Base-by-base conservation (phyloP, 2,329 filamentous ascomycete species). In the Apiospora phragmitis region DNA sequence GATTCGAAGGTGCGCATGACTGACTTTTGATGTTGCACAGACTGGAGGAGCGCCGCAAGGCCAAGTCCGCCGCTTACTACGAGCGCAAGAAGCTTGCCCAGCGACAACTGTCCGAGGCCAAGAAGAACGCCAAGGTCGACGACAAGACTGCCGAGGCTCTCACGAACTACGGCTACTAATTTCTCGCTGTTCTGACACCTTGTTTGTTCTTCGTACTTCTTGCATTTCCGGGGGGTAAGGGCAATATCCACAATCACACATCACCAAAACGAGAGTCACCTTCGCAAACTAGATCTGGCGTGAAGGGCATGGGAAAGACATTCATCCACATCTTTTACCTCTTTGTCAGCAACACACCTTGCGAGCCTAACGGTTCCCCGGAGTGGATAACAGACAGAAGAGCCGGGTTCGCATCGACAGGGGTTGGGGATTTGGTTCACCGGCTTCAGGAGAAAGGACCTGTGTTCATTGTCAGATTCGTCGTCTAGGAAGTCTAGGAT, bases 11-110 rank as follows among this genome's bases (percentile, higher is more conserved):
- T 67, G 21, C 26, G n/a, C 5, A 18, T 35, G 38, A 70, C 71
- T 74, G 69, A 77, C 78, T 75, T 71, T 29, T 21, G 9, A 42
- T n/a, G 51, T 65, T 66, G 68, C 72, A 79, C 81, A 98, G 96
- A 87, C 91, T 99, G 83, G 96, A 99, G 91, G 96, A 99, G 91
- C 92, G 95, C 87, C 94, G 96, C 90, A 99, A 99, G 91, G 95
- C 97, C 86, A 99, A 98, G 94, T 93, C 94, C 83, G 91, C 93
- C 80, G 96, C 96, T 85, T 99, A 98, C 93, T 98, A 98, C 91
- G 95, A 97, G 91, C 94, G 95, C 91, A 99, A 98, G 96, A 97
- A 97, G 94, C 91, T 94, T 79, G 93, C 93, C 80, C 90, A 92
- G 84, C 93, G 93, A 90, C 94, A 97, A 89, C 88, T 98, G 80